Evolutionary conservation across 106 monocot species (phyloP).

Genomic region (Hemerocallis citrina): DNA sequence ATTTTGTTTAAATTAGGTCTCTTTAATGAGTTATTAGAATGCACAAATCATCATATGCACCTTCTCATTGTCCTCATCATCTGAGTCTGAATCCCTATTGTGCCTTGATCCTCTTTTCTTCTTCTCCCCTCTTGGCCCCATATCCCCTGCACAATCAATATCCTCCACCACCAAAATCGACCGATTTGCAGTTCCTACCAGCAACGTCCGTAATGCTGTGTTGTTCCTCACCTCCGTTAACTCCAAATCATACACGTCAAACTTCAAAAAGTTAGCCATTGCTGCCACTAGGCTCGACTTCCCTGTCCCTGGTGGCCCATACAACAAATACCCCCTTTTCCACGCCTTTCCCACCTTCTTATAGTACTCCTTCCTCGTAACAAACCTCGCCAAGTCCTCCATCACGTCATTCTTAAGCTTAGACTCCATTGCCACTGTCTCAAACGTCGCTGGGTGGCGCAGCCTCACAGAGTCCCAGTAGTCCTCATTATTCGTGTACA

Average conservation of each 20-base stretch:
- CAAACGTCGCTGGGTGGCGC: constrained; percentile 2
- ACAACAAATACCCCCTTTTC: constrained; percentile 7
- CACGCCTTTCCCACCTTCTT: constrained; percentile 10
- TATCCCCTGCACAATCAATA: constrained; percentile 1
- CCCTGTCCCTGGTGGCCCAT: constrained; percentile 10
- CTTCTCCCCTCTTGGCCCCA: not conserved
- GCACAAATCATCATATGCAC: not conserved
- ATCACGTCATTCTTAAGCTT: not conserved
- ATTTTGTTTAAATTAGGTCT: too few relatives aligned
- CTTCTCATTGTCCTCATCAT: not conserved
- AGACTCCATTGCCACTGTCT: constrained; percentile 7
- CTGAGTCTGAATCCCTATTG: not conserved
- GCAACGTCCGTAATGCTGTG: not conserved
- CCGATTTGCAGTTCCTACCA: not conserved
- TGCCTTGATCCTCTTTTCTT: too few relatives aligned
- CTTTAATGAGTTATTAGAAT: too few relatives aligned
- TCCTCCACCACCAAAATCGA: constrained; percentile 6
- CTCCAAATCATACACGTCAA: constrained; percentile 10
- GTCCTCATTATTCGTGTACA: not conserved
- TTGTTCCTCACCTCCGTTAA: not conserved
- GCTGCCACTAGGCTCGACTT: constrained; percentile 11
- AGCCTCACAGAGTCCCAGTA: not conserved
- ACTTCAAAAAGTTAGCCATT: constrained; percentile 4
- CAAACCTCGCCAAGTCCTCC: constrained; percentile 14
- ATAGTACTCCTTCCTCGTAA: constrained; percentile 4